Conservation (phyloP, 176 grass and related monocot species). For the Rhynchospora tenuis region DNA sequence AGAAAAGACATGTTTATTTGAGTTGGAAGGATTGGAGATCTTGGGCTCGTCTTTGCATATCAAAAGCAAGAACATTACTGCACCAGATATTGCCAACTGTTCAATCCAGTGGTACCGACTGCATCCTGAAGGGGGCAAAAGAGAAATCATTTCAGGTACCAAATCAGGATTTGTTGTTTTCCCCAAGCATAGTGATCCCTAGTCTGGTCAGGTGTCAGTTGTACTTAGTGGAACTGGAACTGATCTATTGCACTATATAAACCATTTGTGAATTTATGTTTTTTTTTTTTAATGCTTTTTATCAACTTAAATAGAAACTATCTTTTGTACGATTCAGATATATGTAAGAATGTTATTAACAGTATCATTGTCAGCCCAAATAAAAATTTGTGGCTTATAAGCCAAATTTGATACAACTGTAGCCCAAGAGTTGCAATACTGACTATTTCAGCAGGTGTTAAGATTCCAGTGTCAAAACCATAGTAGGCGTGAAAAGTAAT, state of each 20-base stretch:
- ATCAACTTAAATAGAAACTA: background rate
- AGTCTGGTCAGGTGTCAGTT: background rate
- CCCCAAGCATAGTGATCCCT: no score
- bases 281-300: background rate
- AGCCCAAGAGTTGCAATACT: background rate
- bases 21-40: slow-evolving; percentile 70
- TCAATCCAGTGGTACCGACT: slow-evolving; percentile 77
- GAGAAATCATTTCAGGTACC: slow-evolving; percentile 84
- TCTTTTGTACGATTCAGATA: background rate
- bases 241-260: background rate
- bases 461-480: no score
- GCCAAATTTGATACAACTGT: background rate
- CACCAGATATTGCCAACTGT: slow-evolving; percentile 52
- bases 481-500: background rate
- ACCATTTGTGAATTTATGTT: background rate
- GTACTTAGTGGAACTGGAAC: background rate
- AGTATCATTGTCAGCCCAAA: background rate
- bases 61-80: slow-evolving; percentile 26
- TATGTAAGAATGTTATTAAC: background rate
- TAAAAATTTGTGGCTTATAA: background rate
- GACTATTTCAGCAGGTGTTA: no score
- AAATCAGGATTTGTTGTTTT: background rate
- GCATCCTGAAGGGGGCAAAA: slow-evolving; percentile 61
- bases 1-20: slow-evolving; percentile 27
- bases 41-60: slow-evolving; percentile 71